Evolutionary conservation across 179 eudicot genomes (phyloP).

Genomic region (Vitellaria paradoxa): DNA sequence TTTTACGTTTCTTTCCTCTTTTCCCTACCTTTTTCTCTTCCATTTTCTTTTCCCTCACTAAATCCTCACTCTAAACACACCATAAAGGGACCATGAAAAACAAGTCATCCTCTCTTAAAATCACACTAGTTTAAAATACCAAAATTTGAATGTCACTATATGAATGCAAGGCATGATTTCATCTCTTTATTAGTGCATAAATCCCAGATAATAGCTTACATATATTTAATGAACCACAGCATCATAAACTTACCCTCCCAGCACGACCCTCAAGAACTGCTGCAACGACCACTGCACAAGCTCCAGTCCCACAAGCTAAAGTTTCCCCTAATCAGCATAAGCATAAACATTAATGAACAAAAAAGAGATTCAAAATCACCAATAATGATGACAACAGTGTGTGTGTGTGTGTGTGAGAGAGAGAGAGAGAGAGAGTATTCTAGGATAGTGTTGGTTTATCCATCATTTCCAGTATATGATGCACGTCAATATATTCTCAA

Average conservation of each 20-base stretch:
- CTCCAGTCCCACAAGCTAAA: slow-evolving; percentile 99
- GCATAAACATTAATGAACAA: not conserved
- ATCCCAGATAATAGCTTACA: not conserved
- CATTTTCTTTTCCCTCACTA: too few species aligned
- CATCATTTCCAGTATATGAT: not conserved
- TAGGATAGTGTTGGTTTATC: not conserved
- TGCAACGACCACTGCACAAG: slow-evolving; percentile 97
- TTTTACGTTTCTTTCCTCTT: too few species aligned
- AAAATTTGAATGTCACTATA: not conserved
- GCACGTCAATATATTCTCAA: not conserved
- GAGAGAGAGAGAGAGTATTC: not conserved
- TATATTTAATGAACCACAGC: not conserved
- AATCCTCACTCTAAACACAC: too few species aligned
- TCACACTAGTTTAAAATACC: not conserved
- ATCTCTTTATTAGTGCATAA: not conserved
- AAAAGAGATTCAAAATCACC: not conserved
- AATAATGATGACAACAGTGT: not conserved
- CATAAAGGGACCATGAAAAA: not conserved
- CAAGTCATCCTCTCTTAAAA: not conserved
- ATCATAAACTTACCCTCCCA: slow-evolving; percentile 58
- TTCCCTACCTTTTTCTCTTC: too few species aligned
- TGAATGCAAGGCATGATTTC: too few species aligned
- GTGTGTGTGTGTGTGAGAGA: not conserved
- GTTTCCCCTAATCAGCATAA: slow-evolving; percentile 68
- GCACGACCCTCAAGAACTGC: slow-evolving; percentile 94